Evolutionary conservation across 345 rosid genomes (phyloP).

Genomic region (Trapa bicornis): DNA sequence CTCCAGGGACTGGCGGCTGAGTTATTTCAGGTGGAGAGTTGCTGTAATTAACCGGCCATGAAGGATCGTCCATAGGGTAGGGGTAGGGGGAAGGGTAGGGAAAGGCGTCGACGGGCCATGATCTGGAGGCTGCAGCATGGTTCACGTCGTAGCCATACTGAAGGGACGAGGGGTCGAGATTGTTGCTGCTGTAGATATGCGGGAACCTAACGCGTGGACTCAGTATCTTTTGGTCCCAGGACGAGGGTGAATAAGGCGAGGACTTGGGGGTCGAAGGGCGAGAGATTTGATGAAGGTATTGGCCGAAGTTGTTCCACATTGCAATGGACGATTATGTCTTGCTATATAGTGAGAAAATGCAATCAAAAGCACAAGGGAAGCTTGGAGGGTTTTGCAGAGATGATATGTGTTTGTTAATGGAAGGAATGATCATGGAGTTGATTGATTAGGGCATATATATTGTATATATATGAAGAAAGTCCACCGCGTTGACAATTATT

Average conservation of each 20-base stretch:
- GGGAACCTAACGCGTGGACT: constrained; percentile 1
- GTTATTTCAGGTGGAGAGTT: neutral
- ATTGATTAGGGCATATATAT: neutral
- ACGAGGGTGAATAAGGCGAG: neutral
- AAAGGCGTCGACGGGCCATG: neutral
- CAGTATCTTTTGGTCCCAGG: too few species aligned
- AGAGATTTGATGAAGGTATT: neutral
- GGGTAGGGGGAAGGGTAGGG: neutral
- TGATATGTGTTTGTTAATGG: neutral
- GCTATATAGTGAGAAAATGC: neutral
- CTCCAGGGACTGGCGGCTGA: neutral
- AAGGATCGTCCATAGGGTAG: neutral
- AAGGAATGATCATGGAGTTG: too few species aligned
- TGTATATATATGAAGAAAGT: neutral
- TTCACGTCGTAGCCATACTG: neutral
- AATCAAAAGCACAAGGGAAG: neutral
- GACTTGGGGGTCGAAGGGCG: neutral
- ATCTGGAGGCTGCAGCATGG: neutral
- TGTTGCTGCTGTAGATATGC: neutral
- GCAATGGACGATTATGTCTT: neutral
- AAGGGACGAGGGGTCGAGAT: neutral
- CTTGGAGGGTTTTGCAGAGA: neutral
- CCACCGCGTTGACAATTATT: neutral
- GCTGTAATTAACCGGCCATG: neutral
- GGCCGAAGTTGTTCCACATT: constrained; percentile 1